Conservation (phyloP, 2,329 filamentous ascomycete species). For the Cladosporium sp. region DNA sequence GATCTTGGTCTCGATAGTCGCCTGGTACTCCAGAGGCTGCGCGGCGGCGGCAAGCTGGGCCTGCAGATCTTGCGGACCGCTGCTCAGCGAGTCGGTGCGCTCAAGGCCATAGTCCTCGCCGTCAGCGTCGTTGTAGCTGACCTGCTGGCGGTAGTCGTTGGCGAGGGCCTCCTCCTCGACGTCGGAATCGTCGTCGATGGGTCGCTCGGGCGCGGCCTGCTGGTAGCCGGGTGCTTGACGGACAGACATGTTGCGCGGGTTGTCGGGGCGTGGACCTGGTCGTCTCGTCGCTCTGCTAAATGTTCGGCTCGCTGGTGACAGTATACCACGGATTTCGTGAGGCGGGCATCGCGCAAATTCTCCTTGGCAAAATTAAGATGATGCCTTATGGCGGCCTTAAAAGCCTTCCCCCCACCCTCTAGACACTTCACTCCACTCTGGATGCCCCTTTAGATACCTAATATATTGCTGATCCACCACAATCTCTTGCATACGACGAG, state of each 20-base stretch:
- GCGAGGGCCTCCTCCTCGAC: constrained; percentile 94
- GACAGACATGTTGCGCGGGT: constrained; percentile 5
- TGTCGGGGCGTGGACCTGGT: constrained; percentile 1
- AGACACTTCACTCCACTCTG: no score
- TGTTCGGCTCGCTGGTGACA: not conserved
- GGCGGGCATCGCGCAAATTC: no score
- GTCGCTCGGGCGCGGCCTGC: constrained; percentile 2
- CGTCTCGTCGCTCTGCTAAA: not conserved
- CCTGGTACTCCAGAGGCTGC: constrained; percentile 92
- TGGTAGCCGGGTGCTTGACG: constrained; percentile 8
- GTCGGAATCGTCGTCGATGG: constrained; percentile 64
- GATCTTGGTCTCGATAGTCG: constrained; percentile 95
- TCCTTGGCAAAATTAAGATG: no score
- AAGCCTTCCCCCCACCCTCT: no score
- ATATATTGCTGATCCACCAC: no score
- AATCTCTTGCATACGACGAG: no score
- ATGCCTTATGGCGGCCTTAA: no score
- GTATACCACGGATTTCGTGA: no score
- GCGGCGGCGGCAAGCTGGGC: constrained; percentile 86
- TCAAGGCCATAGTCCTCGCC: constrained; percentile 64
- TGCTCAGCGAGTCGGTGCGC: constrained; percentile 57
- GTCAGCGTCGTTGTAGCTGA: constrained; percentile 73
- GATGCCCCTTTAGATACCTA: no score
- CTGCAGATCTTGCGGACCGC: constrained; percentile 86
- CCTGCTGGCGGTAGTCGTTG: constrained; percentile 93